Base-by-base conservation (phyloP, 148 eudicot genomes). In the Fagopyrum esculentum region DNA sequence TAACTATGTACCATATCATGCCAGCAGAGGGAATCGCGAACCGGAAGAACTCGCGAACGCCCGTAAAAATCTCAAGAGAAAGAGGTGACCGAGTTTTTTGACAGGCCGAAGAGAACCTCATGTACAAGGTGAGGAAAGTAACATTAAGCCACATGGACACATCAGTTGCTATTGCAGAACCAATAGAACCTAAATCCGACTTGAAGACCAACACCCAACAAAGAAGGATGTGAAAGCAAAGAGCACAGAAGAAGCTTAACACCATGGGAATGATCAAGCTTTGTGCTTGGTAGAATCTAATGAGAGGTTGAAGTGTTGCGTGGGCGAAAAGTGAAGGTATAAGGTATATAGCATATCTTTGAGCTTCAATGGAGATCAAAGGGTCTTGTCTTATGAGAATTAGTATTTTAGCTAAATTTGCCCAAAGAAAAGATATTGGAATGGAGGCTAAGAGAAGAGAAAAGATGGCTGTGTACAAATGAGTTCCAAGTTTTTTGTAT, bases 1-100 rank as follows among this genome's bases (percentile, higher is more conserved):
- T 29, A 10, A 10, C 1, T 6, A 57, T 52, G 76, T 88, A 90
- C 97, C 98, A 94, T 48, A 88, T 48, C 98, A 94, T 91, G 30
- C 84, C 75, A 76, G 93, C 95, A 52, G 98, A 93, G 77, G 97
- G 98, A 69, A 93, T 70, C 30, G 98, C 98, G 61, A 88, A 88
- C 9, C 86, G 78, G 55, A 93, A 89, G 73, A 93, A 93, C 75
- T 89, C 95, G 48, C 78, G 74, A 51, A 93, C 82, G 30, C 93
- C 95, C 0, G 75, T 78, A 16, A 91, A 74, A 6, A 93, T 79
- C 47, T 87, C 92, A 85, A 84, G 81, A 19, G 98, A 88, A 59
- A 89, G 69, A n/a, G 95, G 90, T 54, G 83, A 83, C 22, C 91
- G 89, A 15, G 95, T 88, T 61, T 83, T 79, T 4, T 72, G 85